A percentile compares a stretch with the other conserved stretches of the same genome.
These are phyloP conservation scores for Aspergillus neoniger DNA, from an alignment of 2,329 filamentous ascomycete species.

Conservation along the genomic window DNA sequence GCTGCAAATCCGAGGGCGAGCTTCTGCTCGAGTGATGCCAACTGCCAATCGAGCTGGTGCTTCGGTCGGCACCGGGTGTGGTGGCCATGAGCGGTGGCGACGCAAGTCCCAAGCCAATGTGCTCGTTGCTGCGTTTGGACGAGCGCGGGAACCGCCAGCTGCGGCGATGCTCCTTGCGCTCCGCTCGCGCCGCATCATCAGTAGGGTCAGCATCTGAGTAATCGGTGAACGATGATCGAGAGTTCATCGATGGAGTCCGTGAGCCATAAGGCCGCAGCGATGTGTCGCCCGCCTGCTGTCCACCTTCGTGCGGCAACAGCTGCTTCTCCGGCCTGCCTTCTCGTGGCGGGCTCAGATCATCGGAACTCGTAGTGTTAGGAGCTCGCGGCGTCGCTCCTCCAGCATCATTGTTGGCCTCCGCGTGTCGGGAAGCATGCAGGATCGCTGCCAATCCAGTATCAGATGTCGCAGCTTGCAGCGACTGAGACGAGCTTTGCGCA, in stretches of 20 bases:
- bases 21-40: constrained; percentile 51
- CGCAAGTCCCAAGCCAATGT: constrained; percentile 44
- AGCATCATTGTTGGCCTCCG: constrained; percentile 33
- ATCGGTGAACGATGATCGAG: constrained; percentile 71
- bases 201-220: constrained; percentile 76
- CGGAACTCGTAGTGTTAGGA: constrained; percentile 32
- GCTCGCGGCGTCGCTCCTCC: constrained; percentile 39
- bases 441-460: constrained; percentile 44
- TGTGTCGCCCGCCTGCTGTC: constrained; percentile 48
- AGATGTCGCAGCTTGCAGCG: constrained; percentile 55
- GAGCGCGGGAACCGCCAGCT: constrained; percentile 69
- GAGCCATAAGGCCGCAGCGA: constrained; percentile 69
- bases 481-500: constrained; percentile 85
- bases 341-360: constrained; percentile 23
- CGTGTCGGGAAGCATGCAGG: constrained; percentile 27
- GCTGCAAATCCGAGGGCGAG: constrained; percentile 46
- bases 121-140: constrained; percentile 58
- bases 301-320: constrained; percentile 40
- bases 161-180: constrained; percentile 69
- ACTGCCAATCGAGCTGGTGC: constrained; percentile 69
- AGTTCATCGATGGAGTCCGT: constrained; percentile 74
- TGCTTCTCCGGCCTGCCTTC: constrained; percentile 27
- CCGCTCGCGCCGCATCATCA: constrained; percentile 59
- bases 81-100: constrained; percentile 59
- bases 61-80: constrained; percentile 65